phyloP scores from a whole-genome alignment of 768 basidiomycete species.

The Lanmaoa pseudosensibilis region DNA sequence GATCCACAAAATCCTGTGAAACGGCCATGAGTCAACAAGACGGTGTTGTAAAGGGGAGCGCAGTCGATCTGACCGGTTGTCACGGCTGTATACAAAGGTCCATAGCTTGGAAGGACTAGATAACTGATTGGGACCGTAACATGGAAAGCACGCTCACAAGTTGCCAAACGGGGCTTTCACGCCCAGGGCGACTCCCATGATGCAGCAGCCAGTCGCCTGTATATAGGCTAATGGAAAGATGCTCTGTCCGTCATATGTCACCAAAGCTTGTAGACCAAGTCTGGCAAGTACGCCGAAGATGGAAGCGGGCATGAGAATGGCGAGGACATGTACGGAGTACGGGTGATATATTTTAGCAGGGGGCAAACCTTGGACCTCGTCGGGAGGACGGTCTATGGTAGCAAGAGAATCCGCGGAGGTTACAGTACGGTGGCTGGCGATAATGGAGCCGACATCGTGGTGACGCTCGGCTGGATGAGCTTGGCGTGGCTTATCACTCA shows the following conservation, averaged over 20 bases:
- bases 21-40: not conserved
- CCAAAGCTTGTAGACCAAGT: constrained; percentile 74
- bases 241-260: constrained; percentile 67
- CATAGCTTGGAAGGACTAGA: constrained; percentile 56
- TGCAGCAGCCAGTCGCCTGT: constrained; percentile 84
- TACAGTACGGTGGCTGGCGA: constrained; percentile 37
- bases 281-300: constrained; percentile 84
- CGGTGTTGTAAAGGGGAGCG: not conserved
- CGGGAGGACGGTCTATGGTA: constrained; percentile 43
- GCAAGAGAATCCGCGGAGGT: constrained; percentile 40
- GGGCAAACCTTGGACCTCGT: constrained; percentile 33
- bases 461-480: constrained; percentile 7
- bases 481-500: constrained; percentile 1
- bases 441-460: constrained; percentile 34
- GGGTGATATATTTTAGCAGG: constrained; percentile 46
- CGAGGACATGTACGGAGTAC: constrained; percentile 61
- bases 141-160: constrained; percentile 54
- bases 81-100: constrained; percentile 82
- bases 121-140: constrained; percentile 7
- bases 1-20: constrained; percentile 87
- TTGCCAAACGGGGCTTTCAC: constrained; percentile 70
- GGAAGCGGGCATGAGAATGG: constrained; percentile 76
- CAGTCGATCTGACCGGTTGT: constrained; percentile 66
- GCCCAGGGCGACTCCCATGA: constrained; percentile 82
- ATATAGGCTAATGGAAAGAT: constrained; percentile 84